Evolutionary conservation across 2,329 filamentous ascomycete genomes (phyloP).

Genomic region (Colletotrichum sp.): DNA sequence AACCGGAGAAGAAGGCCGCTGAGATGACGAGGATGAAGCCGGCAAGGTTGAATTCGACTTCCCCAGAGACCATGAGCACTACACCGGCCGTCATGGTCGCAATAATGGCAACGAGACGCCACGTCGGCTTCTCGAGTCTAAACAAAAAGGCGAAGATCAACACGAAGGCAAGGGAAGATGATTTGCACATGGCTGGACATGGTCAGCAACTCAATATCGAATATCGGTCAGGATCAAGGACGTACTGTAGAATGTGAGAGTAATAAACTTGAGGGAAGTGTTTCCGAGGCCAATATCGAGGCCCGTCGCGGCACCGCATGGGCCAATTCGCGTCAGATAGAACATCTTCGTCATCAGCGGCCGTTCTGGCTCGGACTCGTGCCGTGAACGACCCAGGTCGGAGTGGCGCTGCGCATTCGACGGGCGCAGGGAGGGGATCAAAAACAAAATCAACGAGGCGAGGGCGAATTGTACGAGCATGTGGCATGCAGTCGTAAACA

Average conservation of each 20-base stretch:
- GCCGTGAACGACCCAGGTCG: slow-evolving; percentile 55
- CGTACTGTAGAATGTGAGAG: slow-evolving; percentile 92
- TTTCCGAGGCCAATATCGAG: slow-evolving; percentile 97
- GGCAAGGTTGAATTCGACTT: slow-evolving; percentile 84
- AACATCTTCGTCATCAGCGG: slow-evolving; percentile 87
- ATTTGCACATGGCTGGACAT: slow-evolving; percentile 89
- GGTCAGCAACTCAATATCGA: slow-evolving; percentile 25
- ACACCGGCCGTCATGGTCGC: slow-evolving; percentile 91
- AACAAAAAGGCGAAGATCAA: slow-evolving; percentile 95
- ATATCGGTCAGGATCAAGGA: neutral
- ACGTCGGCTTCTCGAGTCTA: slow-evolving; percentile 85
- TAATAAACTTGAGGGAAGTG: slow-evolving; percentile 94
- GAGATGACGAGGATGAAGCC: slow-evolving; percentile 94
- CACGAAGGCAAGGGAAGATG: slow-evolving; percentile 92
- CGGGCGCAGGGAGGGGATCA: slow-evolving; percentile 84
- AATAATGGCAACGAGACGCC: slow-evolving; percentile 86
- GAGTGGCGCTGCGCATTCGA: slow-evolving; percentile 48
- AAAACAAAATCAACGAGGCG: slow-evolving; percentile 77
- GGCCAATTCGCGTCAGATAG: slow-evolving; percentile 89
- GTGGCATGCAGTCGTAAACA: slow-evolving; percentile 94
- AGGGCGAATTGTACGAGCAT: slow-evolving; percentile 94
- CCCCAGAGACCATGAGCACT: slow-evolving; percentile 97
- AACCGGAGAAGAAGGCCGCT: slow-evolving; percentile 93
- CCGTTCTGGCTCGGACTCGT: slow-evolving; percentile 57
- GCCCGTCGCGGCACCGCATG: slow-evolving; percentile 90